Evolutionary conservation across 148 eudicot species (phyloP), one percentile per base, ranked within the genome.

Genomic region (Cornus controversa): DNA sequence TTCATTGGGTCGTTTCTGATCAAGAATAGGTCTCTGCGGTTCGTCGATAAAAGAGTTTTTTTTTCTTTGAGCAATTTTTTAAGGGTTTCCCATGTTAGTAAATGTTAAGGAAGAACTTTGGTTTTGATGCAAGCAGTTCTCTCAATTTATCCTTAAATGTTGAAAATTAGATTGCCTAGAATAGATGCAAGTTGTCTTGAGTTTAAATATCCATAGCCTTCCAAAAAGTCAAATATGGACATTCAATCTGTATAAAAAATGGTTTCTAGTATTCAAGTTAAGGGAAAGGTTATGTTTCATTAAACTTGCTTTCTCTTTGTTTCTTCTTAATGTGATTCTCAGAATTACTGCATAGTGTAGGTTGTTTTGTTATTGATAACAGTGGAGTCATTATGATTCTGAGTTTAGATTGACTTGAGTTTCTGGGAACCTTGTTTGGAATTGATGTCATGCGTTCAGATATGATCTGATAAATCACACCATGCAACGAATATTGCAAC

Each of bases 401-500:
- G 42, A 64, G 22, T 25, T 60, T 63, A 69, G 75, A 58, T 58
- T 77, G n/a, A 69, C 5, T 4, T 22, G 47, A 68, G 34, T 68
- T 40, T 40, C 71, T 68, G 10, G 10, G 45, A 68, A 36, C 54
- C 18, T 18, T 70, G 6, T 47, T 8, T 70, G 47, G 22, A 70
- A 27, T 50, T 69, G 31, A 50, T 75, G 31, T 10, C 62, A 71
- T 47, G 64, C 63, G 5, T 45, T 69, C 2, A 31, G 50, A n/a
- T 18, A 10, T 63, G 24, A 73, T 72, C 26, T 47, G 53, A 69
- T 57, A 72, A 67, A 66, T 70, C 23, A 23, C 57, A 1, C 24
- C 68, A 25, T 72, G 67, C 60, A 78, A 80, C 60, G 69, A 69
- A 75, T 78, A 28, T 68, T 82, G 66, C 28, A 47, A 71, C 73